Evolutionary conservation across 2,329 filamentous ascomycete species (phyloP).

Genomic region (Aspergillus sojae): DNA sequence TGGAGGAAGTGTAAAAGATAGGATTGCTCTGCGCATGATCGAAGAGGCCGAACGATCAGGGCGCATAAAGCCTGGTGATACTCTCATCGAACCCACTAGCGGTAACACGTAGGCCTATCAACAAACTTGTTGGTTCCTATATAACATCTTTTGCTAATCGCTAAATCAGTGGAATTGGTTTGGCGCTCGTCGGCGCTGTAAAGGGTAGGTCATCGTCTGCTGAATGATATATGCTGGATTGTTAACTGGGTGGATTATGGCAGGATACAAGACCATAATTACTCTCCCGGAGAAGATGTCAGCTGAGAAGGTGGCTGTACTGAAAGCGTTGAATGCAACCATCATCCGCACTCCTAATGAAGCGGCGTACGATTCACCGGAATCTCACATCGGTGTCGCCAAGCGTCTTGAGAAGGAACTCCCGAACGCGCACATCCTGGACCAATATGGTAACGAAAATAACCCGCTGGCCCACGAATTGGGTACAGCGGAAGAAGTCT

Average conservation of each 20-base stretch:
- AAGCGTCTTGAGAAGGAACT: constrained; percentile 89
- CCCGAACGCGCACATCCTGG: constrained; percentile 93
- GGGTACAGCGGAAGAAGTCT: constrained; percentile 95
- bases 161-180: constrained; percentile 71
- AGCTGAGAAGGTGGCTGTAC: constrained; percentile 92
- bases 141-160: not conserved
- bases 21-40: constrained; percentile 96
- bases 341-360: constrained; percentile 97
- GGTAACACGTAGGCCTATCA: constrained; percentile 73
- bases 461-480: constrained; percentile 93
- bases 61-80: constrained; percentile 95
- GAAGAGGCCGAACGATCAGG: constrained; percentile 90
- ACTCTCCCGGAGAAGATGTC: constrained; percentile 99
- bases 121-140: not conserved
- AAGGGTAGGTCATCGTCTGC: constrained; percentile 58
- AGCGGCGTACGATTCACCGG: constrained; percentile 89
- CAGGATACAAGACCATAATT: constrained; percentile 93
- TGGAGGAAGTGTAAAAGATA: constrained; percentile 90
- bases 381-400: constrained; percentile 96
- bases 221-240: not conserved
- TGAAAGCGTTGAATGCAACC: constrained; percentile 90
- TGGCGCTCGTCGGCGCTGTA: constrained; percentile 90
- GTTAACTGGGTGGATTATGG: constrained; percentile 2
- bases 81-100: constrained; percentile 94
- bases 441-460: constrained; percentile 90